Base-by-base conservation (phyloP, 441 rosid species). In the Brassica balearica region DNA sequence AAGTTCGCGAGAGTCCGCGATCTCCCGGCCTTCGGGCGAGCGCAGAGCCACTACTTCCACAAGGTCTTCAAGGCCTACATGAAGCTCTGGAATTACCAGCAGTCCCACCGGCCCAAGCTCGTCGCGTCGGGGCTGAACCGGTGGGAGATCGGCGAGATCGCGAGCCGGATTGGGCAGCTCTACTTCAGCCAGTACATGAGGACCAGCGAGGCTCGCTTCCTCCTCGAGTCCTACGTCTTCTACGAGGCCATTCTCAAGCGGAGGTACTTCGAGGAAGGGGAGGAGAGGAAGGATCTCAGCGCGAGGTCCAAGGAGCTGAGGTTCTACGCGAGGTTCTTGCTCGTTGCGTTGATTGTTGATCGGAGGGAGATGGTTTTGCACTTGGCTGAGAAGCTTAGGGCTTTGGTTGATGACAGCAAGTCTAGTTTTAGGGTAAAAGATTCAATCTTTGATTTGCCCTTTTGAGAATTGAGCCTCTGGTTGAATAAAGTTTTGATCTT, bases 71-170 rank as follows among this genome's bases (percentile, higher is more conserved):
- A 91, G 78, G 97, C 99, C 9, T 92, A 95, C 73, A 92, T 90
- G 98, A 87, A 91, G 58, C 84, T 95, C 1, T 95, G 99, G 99
- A 93, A 86, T 88, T 93, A 84, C 87, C 99, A 95, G 90, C 97
- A 92, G 62, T 92, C 86, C 25, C 82, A 93, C 84, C 82, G 99
- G 81, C 14, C 88, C 1, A 84, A 77, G 80, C 97, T 95, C 15
- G 89, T 95, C 1, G 87, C 81, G 4, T 81, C 90, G 14, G 98
- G 98, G 25, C 79, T 93, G 73, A 87, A 90, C 77, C 92, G 99
- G 12, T 95, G 97, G 97, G 99, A 93, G 81, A 93, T 92, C 64
- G 99, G 98, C 23, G 98, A 95, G 92, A 92, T 95, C 88, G 98
- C 99, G 3, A 86, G 98, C 85, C 95, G 99, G 83, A 95, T 95